Base-by-base conservation (phyloP, 2,329 filamentous ascomycete genomes). In the Arthroderma sp. region DNA sequence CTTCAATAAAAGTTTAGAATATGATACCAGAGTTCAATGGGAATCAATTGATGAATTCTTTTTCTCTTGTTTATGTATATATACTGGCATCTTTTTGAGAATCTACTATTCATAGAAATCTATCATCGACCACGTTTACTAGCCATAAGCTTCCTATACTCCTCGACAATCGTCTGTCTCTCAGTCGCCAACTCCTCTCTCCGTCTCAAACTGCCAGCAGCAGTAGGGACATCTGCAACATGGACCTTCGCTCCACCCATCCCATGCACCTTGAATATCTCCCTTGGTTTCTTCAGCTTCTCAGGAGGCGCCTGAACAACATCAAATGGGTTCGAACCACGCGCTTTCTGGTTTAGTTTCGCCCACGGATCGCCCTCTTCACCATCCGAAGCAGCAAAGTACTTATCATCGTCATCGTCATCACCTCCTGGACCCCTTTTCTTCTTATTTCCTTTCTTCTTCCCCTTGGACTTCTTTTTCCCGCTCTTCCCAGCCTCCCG, bases 291-390 rank as follows among this genome's bases (percentile, higher is more conserved):
- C 49, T 74, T 78, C 52, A 77, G 74, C 44, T 93, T 72, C 50
- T 76, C 75, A 0, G 88, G 87, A 29, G 88, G 88, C 33, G 84
- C 87, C 55, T 80, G 71, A 3, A 77, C 86, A 29, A 88, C 72
- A 29, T 66, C 65, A 46, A 65, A 59, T 32, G 64, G 61, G 51
- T 67, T 68, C 29, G 50, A 46, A 45, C 57, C 56, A 5, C 59
- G 57, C 46, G 79, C 70, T 65, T 78, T 78, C 59, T 73, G 72
- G 59, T 82, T 81, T 52, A 94, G 63, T 49, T 77, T 77, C 37
- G 75, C 78, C 86, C 86, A 94, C 1, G 86, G 84, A 61, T 89
- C 85, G 38, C 81, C 78, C 6, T 79, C 75, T 42, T 79, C 72
- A 36, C 71, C 70, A 28, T 68, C 70, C 39, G 59, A 66, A 4